Conservation (phyloP, 2,329 filamentous ascomycete genomes). For the Graphilbum sp. region DNA sequence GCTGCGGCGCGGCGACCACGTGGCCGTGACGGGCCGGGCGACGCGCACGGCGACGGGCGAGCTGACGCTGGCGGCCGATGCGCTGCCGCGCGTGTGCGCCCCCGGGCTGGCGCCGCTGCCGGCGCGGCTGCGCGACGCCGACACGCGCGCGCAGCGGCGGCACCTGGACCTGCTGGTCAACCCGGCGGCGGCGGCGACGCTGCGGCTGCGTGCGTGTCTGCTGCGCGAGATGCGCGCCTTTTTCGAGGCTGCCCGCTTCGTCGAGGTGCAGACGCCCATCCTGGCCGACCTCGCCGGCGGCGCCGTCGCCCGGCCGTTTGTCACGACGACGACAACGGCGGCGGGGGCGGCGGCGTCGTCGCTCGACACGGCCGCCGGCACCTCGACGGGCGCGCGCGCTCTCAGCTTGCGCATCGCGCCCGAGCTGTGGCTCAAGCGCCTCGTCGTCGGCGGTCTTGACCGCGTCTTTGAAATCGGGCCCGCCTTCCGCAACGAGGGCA, state of each 20-base stretch:
- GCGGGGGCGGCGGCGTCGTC: no score
- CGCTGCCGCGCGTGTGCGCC: slow-evolving; percentile 55
- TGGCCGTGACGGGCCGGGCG: slow-evolving; percentile 56
- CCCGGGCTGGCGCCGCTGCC: slow-evolving; percentile 72
- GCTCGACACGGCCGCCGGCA: no score
- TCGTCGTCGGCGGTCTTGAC: slow-evolving; percentile 79
- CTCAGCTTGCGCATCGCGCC: slow-evolving; percentile 79
- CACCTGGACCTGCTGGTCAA: slow-evolving; percentile 81
- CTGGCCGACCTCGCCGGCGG: slow-evolving; percentile 72
- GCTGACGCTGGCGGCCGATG: slow-evolving; percentile 52
- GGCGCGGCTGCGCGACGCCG: slow-evolving; percentile 48
- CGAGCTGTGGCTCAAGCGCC: slow-evolving; percentile 84
- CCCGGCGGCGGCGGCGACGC: slow-evolving; percentile 36
- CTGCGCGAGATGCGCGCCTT: slow-evolving; percentile 59
- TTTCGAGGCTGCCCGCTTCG: slow-evolving; percentile 54
- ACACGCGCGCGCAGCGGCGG: slow-evolving; percentile 58
- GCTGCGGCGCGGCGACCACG: slow-evolving; percentile 66
- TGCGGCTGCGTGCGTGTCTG: slow-evolving; percentile 60
- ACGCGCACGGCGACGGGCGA: slow-evolving; percentile 57
- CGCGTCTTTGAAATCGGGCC: slow-evolving; percentile 86
- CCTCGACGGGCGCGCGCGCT: not conserved
- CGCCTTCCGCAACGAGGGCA: slow-evolving; percentile 82
- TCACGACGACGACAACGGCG: slow-evolving; percentile 44
- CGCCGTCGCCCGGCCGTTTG: slow-evolving; percentile 73
- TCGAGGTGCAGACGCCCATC: slow-evolving; percentile 85